Evolutionary conservation across 2,329 filamentous ascomycete species (phyloP).

Genomic region (Septoria petroselini): DNA sequence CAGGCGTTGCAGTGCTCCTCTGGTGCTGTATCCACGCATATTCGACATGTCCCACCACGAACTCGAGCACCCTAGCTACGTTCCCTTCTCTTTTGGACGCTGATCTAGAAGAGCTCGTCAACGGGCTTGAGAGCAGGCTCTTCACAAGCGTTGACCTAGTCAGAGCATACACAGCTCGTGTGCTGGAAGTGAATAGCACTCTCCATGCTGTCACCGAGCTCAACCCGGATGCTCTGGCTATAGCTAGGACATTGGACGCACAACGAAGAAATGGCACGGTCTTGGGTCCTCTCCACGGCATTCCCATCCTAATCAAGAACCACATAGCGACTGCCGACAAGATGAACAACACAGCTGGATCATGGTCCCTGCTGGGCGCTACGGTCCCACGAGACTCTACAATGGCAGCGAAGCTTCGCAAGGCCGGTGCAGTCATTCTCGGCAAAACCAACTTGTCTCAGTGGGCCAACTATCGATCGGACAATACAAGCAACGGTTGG

Average conservation of each 20-base stretch:
- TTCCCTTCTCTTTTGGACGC: constrained; percentile 50
- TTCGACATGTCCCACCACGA: neutral
- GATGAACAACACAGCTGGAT: constrained; percentile 65
- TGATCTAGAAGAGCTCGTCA: constrained; percentile 50
- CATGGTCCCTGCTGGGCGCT: constrained; percentile 60
- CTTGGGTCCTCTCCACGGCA: constrained; percentile 58
- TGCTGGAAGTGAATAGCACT: constrained; percentile 52
- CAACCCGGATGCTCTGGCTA: constrained; percentile 54
- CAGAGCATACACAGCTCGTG: constrained; percentile 53
- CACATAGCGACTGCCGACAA: constrained; percentile 62
- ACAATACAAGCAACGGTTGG: constrained; percentile 61
- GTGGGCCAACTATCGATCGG: constrained; percentile 62
- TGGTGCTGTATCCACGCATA: neutral
- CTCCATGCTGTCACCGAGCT: constrained; percentile 54
- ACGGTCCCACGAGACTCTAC: constrained; percentile 57
- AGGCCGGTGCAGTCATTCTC: constrained; percentile 61
- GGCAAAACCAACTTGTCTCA: constrained; percentile 65
- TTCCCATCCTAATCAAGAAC: constrained; percentile 65
- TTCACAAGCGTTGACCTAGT: constrained; percentile 60
- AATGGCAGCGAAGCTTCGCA: constrained; percentile 57
- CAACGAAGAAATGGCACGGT: constrained; percentile 49
- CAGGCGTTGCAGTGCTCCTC: neutral
- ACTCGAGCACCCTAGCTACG: neutral
- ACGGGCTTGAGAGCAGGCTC: constrained; percentile 49
- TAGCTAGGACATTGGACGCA: constrained; percentile 49